These are phyloP conservation scores for Clarireedia homoeocarpa DNA, from an alignment of 2,329 filamentous ascomycete species.

Conservation along the genomic window DNA sequence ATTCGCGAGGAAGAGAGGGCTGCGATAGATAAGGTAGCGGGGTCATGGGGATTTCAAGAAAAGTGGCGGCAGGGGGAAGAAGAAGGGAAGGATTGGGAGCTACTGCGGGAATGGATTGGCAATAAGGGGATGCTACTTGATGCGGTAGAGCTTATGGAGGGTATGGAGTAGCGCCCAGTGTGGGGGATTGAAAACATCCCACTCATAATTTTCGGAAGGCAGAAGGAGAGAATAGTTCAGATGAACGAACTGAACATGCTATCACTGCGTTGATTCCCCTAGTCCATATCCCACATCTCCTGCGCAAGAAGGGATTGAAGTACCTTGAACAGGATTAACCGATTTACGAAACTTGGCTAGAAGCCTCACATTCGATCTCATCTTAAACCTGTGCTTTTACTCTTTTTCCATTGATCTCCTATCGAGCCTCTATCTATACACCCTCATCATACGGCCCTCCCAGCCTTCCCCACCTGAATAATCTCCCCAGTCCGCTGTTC, in stretches of 20 bases:
- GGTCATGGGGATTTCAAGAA: slow-evolving; percentile 88
- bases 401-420: background rate
- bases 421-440: background rate
- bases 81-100: slow-evolving; percentile 83
- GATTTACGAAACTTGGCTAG: no score
- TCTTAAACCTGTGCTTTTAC: background rate
- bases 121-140: slow-evolving; percentile 86
- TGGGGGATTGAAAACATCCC: background rate
- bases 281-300: no score
- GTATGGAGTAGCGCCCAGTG: slow-evolving; percentile 57
- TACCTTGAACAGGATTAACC: no score
- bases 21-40: slow-evolving; percentile 77
- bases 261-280: no score
- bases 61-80: slow-evolving; percentile 76
- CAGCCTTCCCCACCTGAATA: slow-evolving; percentile 80
- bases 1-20: slow-evolving; percentile 83
- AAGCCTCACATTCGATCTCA: background rate
- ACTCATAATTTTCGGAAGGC: no score
- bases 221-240: no score
- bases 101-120: slow-evolving; percentile 73
- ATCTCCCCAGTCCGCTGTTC: slow-evolving; percentile 68
- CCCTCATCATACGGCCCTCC: slow-evolving; percentile 26
- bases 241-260: no score
- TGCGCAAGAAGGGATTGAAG: no score
- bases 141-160: slow-evolving; percentile 81